Evolutionary conservation across 257 asterid genomes (phyloP).

Genomic region (Solanum piurae): DNA sequence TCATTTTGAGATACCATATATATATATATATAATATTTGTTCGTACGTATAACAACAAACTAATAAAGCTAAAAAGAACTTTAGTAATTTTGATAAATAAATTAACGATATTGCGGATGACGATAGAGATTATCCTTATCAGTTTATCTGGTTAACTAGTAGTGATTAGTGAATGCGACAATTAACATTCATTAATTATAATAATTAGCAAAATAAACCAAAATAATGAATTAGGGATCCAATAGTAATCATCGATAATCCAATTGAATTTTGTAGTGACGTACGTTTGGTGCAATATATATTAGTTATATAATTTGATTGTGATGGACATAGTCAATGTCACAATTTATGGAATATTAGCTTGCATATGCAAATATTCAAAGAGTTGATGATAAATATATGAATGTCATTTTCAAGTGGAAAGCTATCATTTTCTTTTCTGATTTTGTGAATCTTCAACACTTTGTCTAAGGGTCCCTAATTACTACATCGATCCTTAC

Average conservation of each 20-base stretch:
- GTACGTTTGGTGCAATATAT: background rate
- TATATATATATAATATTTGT: too few relatives aligned
- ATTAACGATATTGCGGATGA: background rate
- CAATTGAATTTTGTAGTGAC: background rate
- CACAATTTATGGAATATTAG: background rate
- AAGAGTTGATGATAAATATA: background rate
- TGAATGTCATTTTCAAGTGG: background rate
- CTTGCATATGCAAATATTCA: background rate
- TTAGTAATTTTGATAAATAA: background rate
- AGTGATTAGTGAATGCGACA: background rate
- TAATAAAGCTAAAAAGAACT: background rate
- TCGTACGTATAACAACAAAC: background rate
- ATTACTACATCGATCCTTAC: background rate
- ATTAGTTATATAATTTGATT: background rate
- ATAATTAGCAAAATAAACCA: background rate
- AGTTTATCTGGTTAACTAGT: background rate
- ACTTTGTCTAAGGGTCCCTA: conserved; percentile 2
- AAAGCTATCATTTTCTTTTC: background rate
- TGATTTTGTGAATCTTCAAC: background rate
- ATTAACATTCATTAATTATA: background rate
- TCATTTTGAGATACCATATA: background rate
- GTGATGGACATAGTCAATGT: background rate
- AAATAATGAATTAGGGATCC: background rate
- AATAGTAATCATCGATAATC: background rate
- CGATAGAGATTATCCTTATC: background rate